A percentile compares a stretch with the other conserved stretches of the same genome.
phyloP scores from a whole-genome alignment of 2,329 filamentous ascomycete species.

The Neofusicoccum sp. region DNA sequence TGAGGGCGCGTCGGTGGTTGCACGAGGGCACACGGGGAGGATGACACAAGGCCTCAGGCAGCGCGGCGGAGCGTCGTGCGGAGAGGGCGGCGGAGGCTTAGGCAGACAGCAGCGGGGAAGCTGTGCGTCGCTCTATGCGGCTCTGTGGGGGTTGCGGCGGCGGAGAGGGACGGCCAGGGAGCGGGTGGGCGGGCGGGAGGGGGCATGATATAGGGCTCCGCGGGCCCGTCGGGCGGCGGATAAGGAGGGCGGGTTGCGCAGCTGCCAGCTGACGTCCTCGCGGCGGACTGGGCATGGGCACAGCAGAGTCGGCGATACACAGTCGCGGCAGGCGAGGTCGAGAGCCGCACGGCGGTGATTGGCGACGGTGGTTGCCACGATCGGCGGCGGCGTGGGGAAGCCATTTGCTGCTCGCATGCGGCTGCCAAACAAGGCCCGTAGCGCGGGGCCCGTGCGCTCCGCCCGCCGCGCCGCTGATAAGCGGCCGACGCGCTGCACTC shows the following conservation, averaged over 20 bases:
- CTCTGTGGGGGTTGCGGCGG: not conserved
- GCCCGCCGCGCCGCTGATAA: conserved; percentile 15
- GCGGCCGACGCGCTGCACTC: not conserved
- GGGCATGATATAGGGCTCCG: conserved; percentile 9
- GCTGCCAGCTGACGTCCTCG: conserved; percentile 6
- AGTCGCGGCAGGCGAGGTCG: not conserved
- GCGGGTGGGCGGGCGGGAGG: not conserved
- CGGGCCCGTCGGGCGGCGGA: not conserved
- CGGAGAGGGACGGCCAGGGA: not conserved
- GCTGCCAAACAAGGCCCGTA: not conserved
- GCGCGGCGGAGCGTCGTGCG: not conserved
- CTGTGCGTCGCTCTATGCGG: conserved; percentile 12
- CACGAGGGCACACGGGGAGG: conserved; percentile 1
- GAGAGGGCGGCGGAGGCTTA: not conserved
- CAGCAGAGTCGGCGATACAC: conserved; percentile 3
- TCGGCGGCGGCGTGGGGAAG: conserved; percentile 12
- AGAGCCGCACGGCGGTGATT: conserved; percentile 10
- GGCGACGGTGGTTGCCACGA: not conserved
- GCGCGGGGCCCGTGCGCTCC: not conserved
- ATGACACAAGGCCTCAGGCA: not conserved
- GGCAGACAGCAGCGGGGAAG: not conserved
- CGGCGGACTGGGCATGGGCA: not conserved
- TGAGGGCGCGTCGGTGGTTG: conserved; percentile 7
- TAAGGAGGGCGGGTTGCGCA: not conserved
- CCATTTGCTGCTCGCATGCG: conserved; percentile 13